Base-by-base conservation (phyloP, 1,284 basidiomycete species). In the Hymenochaete sp. region DNA sequence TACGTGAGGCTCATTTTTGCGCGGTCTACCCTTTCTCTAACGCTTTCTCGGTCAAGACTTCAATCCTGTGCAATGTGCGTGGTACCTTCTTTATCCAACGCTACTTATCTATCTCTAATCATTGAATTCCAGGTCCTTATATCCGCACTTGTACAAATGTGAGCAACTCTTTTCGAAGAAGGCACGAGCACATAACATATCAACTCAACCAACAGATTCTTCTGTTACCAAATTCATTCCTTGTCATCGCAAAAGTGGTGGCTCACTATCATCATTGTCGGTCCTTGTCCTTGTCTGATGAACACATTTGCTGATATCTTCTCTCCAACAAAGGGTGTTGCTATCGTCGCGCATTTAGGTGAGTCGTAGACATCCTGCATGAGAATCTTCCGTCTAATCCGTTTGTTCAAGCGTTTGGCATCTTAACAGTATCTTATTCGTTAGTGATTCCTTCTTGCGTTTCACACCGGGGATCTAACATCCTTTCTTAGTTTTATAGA, bases 331-430 rank as follows among this genome's bases (percentile, higher is more conserved):
- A 13, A 49, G 48, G 33, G 24, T 21, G 4, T 49, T 7, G 11
- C 42, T 14, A 42, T 49, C 18, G 31, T 36, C n/a, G 48, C 48
- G 27, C 48, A 49, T 40, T 16, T 49, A 21, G 48, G 48, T 49
- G 27, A 4, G 38, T 36, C 11, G 11, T 27, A 25, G 4, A 4
- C 3, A 3, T 27, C 35, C 13, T n/a, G n/a, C 32, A 40, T 35
- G 5, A 2, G 14, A 25, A 7, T 14, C 38, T 38, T 43, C 6
- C 2, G 11, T 21, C 36, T 8, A 25, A 38, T 18, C 10, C 10
- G 25, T 11, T 24, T 21, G 38, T 18, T 37, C 7, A 31, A 49
- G 48, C 43, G 3, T 45, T 49, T 37, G 48, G 48, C 21, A 22
- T 25, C 8, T 24, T 10, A 18, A 25, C 16, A 26, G 26, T 16